Percentiles rank a stretch among this genome's conserved stretches.
Conservation (phyloP, 2,329 filamentous ascomycete genomes). For the Cladosporium sphaerospermum region DNA sequence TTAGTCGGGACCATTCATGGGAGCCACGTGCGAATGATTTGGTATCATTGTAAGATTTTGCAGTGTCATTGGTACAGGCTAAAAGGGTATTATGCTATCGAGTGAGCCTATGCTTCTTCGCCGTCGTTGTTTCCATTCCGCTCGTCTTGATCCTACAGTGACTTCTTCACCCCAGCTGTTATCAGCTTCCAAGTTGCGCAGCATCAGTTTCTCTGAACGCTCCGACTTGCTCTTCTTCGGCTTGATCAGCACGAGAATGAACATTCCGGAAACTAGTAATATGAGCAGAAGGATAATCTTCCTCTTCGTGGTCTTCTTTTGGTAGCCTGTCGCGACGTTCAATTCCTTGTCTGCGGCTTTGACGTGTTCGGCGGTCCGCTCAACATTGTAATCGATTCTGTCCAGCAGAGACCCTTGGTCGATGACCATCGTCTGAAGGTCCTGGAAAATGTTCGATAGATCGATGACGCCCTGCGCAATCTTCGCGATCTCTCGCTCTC, state of each 20-base stretch:
- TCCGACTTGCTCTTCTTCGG: constrained; percentile 47
- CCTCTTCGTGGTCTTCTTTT: constrained; percentile 79
- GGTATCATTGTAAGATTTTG: too few relatives aligned
- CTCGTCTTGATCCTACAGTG: constrained; percentile 11
- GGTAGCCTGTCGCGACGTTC: constrained; percentile 79
- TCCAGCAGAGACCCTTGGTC: constrained; percentile 48
- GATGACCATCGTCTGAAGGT: constrained; percentile 82
- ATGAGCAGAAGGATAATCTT: constrained; percentile 88
- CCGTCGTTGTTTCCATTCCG: constrained; percentile 21
- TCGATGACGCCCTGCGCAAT: constrained; percentile 98
- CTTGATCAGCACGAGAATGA: constrained; percentile 78
- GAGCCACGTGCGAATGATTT: too few relatives aligned
- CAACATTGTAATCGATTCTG: constrained; percentile 75
- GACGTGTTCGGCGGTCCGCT: constrained; percentile 88
- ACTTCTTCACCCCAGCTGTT: not conserved
- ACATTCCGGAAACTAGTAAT: constrained; percentile 75
- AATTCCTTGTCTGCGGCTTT: constrained; percentile 91
- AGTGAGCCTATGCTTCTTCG: constrained; percentile 9
- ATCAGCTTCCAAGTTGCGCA: not conserved
- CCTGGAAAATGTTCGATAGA: constrained; percentile 90
- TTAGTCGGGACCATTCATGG: not conserved
- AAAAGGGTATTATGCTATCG: constrained; percentile 4
- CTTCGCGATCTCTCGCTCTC: constrained; percentile 93
- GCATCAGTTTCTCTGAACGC: not conserved
- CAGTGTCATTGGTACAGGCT: not conserved